Percentiles rank a stretch among this genome's conserved stretches.
Evolutionary conservation across 768 basidiomycete genomes (phyloP).

Genomic region (Ramaria rubella): DNA sequence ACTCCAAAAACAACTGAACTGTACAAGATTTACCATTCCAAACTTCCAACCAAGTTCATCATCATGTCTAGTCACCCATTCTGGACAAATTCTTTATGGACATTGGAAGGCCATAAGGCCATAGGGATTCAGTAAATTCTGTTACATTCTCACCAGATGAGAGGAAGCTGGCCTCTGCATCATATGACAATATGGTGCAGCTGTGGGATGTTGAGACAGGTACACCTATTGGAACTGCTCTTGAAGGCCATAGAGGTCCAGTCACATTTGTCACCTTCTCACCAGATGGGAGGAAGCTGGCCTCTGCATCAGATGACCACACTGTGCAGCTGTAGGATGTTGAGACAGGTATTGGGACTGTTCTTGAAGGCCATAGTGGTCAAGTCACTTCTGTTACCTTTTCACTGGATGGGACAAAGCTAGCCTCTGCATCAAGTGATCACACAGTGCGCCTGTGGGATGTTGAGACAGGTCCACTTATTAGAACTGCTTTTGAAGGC

Average conservation of each 20-base stretch:
- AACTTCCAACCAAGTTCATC: no score
- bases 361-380: conserved; percentile 4
- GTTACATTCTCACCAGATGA: conserved; percentile 3
- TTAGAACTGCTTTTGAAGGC: not conserved
- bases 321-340: conserved; percentile 10
- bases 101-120: conserved; percentile 4
- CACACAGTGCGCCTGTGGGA: conserved; percentile 10
- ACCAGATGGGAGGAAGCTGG: conserved; percentile 2
- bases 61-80: no score
- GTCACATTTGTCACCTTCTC: conserved; percentile 10
- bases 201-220: conserved; percentile 10
- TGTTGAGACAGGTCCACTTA: not conserved
- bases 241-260: not conserved
- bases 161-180: not conserved
- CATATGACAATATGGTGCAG: not conserved
- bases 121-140: not conserved
- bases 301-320: conserved; percentile 8
- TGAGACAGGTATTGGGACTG: not conserved
- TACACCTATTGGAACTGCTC: not conserved
- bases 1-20: no score
- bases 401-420: conserved; percentile 3
- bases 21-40: no score
- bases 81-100: no score
- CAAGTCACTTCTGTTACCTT: conserved; percentile 4
- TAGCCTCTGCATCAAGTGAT: conserved; percentile 10